Evolutionary conservation across 768 basidiomycete genomes (phyloP), one percentile per base, ranked within the genome.

Genomic region (Tulasnella sp.): DNA sequence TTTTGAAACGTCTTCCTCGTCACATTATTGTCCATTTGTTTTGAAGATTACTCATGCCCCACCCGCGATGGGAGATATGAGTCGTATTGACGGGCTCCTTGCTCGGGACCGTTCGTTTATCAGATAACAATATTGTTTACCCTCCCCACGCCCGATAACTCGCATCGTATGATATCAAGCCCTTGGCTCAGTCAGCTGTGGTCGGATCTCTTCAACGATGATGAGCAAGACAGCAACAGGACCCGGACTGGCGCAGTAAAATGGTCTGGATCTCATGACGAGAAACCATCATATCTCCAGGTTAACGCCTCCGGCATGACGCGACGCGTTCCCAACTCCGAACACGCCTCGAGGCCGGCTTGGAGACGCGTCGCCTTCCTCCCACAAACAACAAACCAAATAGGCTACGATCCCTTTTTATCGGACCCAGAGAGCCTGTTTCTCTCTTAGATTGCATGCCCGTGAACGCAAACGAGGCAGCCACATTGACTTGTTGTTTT

Each of bases 21-120:
- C 58, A 64, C 58, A 64, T 64, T 64, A 64, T 64, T 64, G 58
- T 64, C 58, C 58, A 64, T 64, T 64, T 64, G 58, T 64, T 64
- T 64, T 64, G 58, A 64, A 64, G 11, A 64, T 64, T 34, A 34
- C 58, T 25, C 58, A 64, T 17, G 58, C 29, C 5, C 49, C 19
- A n/a, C 49, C 49, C 19, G 22, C 6, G 22, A 49, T 49, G 22
- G 42, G 42, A 8, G 42, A 8, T 8, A 64, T 64, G 58, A 64
- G 58, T 64, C 58, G 58, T 25, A 34, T 9, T 64, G 58, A 11
- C 58, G 31, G 6, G 49, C n/a, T 45, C 49, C 6, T 8, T 14
- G 15, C 3, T 22, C 52, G 58, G 58, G 25, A 64, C 58, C 58
- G 58, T 64, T 64, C 58, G 58, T 25, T 64, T 64, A 64, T 64